Evolutionary conservation across 768 basidiomycete species (phyloP).

Genomic region (Tylopilus felleus): DNA sequence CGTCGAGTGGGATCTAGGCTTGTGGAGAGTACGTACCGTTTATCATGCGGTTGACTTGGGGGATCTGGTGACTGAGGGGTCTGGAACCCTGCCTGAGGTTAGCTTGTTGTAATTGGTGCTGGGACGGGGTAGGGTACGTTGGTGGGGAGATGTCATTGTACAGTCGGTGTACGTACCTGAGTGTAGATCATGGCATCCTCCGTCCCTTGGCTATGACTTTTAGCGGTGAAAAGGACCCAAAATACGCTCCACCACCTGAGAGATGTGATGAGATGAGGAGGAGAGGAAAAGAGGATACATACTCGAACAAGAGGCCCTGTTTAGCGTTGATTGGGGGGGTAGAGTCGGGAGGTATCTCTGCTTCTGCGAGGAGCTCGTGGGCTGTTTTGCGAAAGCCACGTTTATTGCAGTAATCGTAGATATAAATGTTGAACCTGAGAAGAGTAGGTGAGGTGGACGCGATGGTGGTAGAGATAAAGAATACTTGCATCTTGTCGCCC

Average conservation of each 20-base stretch:
- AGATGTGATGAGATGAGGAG: background rate
- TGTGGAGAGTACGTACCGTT: slow-evolving; percentile 33
- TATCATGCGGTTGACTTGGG: slow-evolving; percentile 27
- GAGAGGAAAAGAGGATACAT: slow-evolving; percentile 21
- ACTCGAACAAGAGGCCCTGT: slow-evolving; percentile 84
- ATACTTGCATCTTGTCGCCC: slow-evolving; percentile 75
- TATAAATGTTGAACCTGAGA: slow-evolving; percentile 84
- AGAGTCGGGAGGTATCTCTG: slow-evolving; percentile 59
- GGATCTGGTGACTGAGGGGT: slow-evolving; percentile 27
- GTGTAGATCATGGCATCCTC: slow-evolving; percentile 73
- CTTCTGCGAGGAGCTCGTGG: slow-evolving; percentile 60
- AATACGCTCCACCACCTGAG: slow-evolving; percentile 87
- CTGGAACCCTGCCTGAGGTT: slow-evolving; percentile 32
- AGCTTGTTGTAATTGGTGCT: slow-evolving; percentile 38
- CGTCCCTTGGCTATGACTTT: slow-evolving; percentile 61
- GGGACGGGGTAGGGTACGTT: slow-evolving; percentile 1
- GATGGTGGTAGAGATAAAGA: slow-evolving; percentile 1
- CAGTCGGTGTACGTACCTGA: slow-evolving; percentile 44
- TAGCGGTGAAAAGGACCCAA: slow-evolving; percentile 81
- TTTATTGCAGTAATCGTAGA: slow-evolving; percentile 81
- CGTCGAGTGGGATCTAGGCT: slow-evolving; percentile 9
- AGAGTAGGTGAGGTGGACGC: background rate
- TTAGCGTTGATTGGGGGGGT: slow-evolving; percentile 78
- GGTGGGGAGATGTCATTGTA: slow-evolving; percentile 7
- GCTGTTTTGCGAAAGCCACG: slow-evolving; percentile 76